phyloP scores from a whole-genome alignment of 805 yeast genomes.

The Middelhovenomyces tepae region DNA sequence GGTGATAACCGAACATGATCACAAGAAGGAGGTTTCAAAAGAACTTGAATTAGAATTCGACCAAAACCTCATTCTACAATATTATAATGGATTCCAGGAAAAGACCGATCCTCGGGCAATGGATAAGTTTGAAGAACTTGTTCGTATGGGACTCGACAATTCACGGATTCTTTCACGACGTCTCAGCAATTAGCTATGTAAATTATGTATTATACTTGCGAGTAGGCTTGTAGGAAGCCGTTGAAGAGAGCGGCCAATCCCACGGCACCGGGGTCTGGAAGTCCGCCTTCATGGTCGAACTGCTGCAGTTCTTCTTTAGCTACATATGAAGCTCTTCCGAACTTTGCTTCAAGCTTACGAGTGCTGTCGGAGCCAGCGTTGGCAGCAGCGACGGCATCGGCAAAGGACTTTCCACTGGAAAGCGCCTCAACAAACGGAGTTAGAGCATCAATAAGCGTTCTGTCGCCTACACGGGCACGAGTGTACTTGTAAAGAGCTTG shows the following conservation, averaged over 20 bases:
- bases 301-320: slow-evolving; percentile 46
- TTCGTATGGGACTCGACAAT: slow-evolving; percentile 51
- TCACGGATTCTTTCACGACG: slow-evolving; percentile 36
- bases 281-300: slow-evolving; percentile 35
- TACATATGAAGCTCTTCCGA: slow-evolving; percentile 92
- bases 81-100: slow-evolving; percentile 31
- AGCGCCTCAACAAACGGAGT: slow-evolving; percentile 76
- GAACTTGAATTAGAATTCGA: slow-evolving; percentile 50
- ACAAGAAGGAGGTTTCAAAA: slow-evolving; percentile 13
- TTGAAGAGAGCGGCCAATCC: slow-evolving; percentile 60
- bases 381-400: slow-evolving; percentile 60
- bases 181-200: slow-evolving; percentile 16
- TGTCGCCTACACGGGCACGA: slow-evolving; percentile 78
- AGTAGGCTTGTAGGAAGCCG: slow-evolving; percentile 27
- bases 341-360: slow-evolving; percentile 65
- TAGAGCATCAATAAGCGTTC: slow-evolving; percentile 82
- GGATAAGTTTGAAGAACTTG: slow-evolving; percentile 49
- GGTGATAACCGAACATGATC: slow-evolving; percentile 18
- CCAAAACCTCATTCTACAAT: slow-evolving; percentile 32
- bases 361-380: slow-evolving; percentile 69
- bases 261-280: slow-evolving; percentile 94
- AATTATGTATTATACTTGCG: no score
- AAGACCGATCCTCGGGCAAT: slow-evolving; percentile 32
- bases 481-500: slow-evolving; percentile 77
- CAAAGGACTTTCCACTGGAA: slow-evolving; percentile 40